Base-by-base conservation (phyloP, 1,284 basidiomycete genomes). In the Somion occarium region DNA sequence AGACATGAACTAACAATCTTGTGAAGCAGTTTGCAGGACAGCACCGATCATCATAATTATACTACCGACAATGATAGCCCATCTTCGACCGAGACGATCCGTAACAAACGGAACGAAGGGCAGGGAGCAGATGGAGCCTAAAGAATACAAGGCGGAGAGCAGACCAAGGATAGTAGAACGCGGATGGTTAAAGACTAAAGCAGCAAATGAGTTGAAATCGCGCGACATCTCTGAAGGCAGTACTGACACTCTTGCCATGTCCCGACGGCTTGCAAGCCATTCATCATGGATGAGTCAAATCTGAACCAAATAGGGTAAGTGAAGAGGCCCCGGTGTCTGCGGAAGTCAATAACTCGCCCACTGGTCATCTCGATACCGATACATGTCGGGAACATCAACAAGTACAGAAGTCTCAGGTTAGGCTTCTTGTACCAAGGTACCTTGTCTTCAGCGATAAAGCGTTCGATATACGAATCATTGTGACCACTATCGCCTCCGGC, bases 1-100 rank as follows among this genome's bases (percentile, higher is more conserved):
- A n/a, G n/a, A 9, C 5, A n/a, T 15, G 23, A 5, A 56, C 72
- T 53, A 54, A 78, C 77, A 76, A 55, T 79, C 75, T 56, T 85
- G 79, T n/a, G 85, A 72, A 7, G 82, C 80, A 5, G 82, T 82
- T 57, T 88, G 86, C 26, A 88, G 53, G n/a, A 75, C 78, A 15
- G 81, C 83, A 38, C 76, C 83, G 50, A 81, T 66, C 51, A 76
- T 74, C 80, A 88, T 86, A 58, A 86, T 76, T 3, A 59, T 19
- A 19, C 81, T 81, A 48, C 84, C 83, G 37, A 85, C 57, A 61
- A 80, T 76, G 42, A 86, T 76, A 5, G 83, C 72, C 22, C 63
- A 64, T 27, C 80, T 74, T 56, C 85, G 82, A 45, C 85, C 85
- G 46, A 85, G 61, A 44, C 76, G 75, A 59, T 88, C 85, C 25